Conservation (phyloP, 495 filamentous ascomycete species). For the Neurospora pannonica region DNA sequence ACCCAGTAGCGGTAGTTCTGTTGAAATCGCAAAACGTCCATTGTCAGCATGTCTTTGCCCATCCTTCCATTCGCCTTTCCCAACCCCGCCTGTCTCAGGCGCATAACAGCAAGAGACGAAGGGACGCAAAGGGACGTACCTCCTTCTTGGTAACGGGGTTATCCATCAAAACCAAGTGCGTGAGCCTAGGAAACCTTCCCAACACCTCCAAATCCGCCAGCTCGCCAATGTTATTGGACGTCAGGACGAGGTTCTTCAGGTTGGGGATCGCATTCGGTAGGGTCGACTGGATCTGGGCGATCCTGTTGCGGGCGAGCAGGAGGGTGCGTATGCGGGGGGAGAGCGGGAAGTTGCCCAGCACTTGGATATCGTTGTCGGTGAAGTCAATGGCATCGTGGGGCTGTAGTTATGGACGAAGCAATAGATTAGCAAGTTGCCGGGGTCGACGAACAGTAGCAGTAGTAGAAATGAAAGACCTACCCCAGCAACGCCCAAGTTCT, state of each 20-base stretch:
- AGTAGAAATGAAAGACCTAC: constrained; percentile 36
- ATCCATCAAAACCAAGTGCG: constrained; percentile 70
- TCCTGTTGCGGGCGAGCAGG: constrained; percentile 80
- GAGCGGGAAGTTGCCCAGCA: constrained; percentile 87
- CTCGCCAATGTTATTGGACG: constrained; percentile 66
- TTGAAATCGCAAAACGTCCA: no score
- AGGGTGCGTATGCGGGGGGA: constrained; percentile 79
- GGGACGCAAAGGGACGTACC: constrained; percentile 43
- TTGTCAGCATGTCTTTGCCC: constrained; percentile 2
- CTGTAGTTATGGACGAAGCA: constrained; percentile 17
- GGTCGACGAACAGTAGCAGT: not conserved
- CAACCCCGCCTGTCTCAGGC: not conserved
- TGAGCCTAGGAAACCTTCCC: constrained; percentile 54
- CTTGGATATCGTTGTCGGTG: constrained; percentile 92
- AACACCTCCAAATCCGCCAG: constrained; percentile 84
- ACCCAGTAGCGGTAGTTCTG: constrained; percentile 90
- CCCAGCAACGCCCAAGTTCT: constrained; percentile 94
- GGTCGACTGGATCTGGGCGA: constrained; percentile 66
- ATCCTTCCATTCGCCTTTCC: not conserved
- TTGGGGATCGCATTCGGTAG: constrained; percentile 67
- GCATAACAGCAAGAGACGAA: not conserved
- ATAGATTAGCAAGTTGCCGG: constrained; percentile 1
- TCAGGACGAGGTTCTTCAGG: constrained; percentile 67
- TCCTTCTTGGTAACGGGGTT: constrained; percentile 90
- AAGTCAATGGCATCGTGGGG: constrained; percentile 92